Percentiles rank a stretch among this genome's conserved stretches.
Conservation (phyloP, 129 eudicot species). For the Smallanthus sonchifolius region DNA sequence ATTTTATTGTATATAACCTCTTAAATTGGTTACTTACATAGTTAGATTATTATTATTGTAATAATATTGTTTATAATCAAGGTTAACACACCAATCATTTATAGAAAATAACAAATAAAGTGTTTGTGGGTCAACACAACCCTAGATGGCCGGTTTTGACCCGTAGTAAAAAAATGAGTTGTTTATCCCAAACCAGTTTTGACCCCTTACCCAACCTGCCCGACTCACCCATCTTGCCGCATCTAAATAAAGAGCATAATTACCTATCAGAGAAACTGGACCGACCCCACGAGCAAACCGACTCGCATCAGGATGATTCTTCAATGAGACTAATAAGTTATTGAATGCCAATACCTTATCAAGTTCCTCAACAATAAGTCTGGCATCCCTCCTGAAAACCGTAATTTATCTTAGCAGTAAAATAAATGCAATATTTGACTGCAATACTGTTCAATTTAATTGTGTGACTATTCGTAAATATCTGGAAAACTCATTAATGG, state of each 20-base stretch:
- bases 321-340: conserved; percentile 54
- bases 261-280: conserved; percentile 72
- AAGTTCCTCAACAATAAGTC: conserved; percentile 67
- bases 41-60: neutral
- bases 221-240: neutral
- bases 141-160: neutral
- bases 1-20: neutral
- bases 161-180: neutral
- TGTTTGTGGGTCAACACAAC: neutral
- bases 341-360: conserved; percentile 75
- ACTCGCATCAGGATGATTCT: conserved; percentile 77
- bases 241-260: conserved; percentile 15
- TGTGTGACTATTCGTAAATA: neutral
- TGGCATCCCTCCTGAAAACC: conserved; percentile 45
- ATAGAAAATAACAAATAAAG: neutral
- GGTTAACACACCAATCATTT: neutral
- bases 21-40: neutral
- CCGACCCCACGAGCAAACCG: conserved; percentile 92
- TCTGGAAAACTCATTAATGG: neutral
- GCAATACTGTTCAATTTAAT: neutral
- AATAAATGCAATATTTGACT: conserved; percentile 10
- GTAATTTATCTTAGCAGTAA: conserved; percentile 9
- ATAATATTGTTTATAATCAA: neutral
- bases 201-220: neutral
- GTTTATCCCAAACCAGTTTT: neutral